Evolutionary conservation across 2,329 filamentous ascomycete species (phyloP).

Genomic region (Dactylellina haptotyla): DNA sequence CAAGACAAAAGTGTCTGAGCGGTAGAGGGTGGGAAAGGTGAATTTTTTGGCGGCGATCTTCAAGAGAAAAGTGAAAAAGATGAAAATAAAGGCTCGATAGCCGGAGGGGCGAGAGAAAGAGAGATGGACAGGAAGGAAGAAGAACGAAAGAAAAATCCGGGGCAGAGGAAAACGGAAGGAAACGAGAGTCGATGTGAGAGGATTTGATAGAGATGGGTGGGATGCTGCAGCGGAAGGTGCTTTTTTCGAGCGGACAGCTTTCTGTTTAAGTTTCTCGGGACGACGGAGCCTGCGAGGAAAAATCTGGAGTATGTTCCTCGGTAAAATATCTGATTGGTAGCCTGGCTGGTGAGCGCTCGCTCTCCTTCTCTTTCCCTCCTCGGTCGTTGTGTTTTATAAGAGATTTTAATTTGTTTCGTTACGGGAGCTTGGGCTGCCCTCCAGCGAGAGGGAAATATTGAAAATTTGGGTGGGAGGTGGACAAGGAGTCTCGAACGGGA

Average conservation of each 20-base stretch:
- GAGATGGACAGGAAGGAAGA: neutral
- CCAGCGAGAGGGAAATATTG: constrained; percentile 21
- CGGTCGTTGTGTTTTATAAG: neutral
- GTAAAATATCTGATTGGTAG: constrained; percentile 55
- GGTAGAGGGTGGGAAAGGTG: no score
- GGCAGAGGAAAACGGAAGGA: constrained; percentile 14
- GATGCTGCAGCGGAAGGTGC: constrained; percentile 37
- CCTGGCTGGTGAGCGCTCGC: neutral
- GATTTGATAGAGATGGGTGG: constrained; percentile 35
- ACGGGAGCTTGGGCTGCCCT: constrained; percentile 1
- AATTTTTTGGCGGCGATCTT: neutral
- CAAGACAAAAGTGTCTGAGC: no score
- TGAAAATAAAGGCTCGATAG: no score
- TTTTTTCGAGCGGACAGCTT: constrained; percentile 26
- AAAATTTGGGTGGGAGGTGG: neutral
- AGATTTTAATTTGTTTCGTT: neutral
- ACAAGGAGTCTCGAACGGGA: constrained; percentile 19
- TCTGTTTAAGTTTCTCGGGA: constrained; percentile 37
- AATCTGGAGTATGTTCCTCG: constrained; percentile 54
- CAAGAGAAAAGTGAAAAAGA: neutral
- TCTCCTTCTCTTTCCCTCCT: constrained; percentile 14
- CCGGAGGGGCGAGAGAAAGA: neutral
- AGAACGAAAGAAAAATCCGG: constrained; percentile 14
- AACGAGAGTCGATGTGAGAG: constrained; percentile 36
- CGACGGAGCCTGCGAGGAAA: constrained; percentile 26